Conservation (phyloP, 1,139 yeast genomes). For the Candida labiduridarum region DNA sequence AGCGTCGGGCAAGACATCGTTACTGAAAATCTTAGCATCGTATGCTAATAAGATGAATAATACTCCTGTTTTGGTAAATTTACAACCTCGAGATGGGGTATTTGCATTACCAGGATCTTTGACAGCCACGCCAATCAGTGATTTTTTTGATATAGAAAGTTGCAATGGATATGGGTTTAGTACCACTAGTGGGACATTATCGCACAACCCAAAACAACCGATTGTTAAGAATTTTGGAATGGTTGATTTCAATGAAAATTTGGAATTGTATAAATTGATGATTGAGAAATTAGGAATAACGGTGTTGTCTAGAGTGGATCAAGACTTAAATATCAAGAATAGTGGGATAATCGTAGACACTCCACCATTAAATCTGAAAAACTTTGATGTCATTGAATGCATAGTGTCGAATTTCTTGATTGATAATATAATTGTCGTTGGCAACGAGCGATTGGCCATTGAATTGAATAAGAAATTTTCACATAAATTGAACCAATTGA, state of each 20-base stretch:
- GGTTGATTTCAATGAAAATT: constrained; percentile 59
- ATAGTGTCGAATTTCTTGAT: constrained; percentile 66
- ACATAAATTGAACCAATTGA: constrained; percentile 38
- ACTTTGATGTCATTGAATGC: constrained; percentile 56
- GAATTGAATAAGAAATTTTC: constrained; percentile 63
- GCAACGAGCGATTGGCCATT: constrained; percentile 64
- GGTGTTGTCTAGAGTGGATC: constrained; percentile 57
- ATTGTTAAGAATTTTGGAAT: constrained; percentile 80
- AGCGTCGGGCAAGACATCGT: constrained; percentile 76
- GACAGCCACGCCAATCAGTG: constrained; percentile 83
- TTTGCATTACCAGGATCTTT: constrained; percentile 84
- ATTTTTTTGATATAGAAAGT: constrained; percentile 75
- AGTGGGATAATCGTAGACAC: constrained; percentile 81
- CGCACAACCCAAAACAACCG: constrained; percentile 86
- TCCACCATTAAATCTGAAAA: constrained; percentile 59
- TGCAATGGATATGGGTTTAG: constrained; percentile 78
- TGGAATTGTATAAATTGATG: constrained; percentile 59
- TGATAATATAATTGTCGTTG: constrained; percentile 58
- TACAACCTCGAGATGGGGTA: constrained; percentile 80
- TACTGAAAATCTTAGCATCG: constrained; percentile 68
- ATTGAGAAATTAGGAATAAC: constrained; percentile 61
- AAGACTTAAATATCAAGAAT: constrained; percentile 53
- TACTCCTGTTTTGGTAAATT: constrained; percentile 70
- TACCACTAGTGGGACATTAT: constrained; percentile 84
- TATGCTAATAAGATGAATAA: constrained; percentile 76